Base-by-base conservation (phyloP, 2,329 filamentous ascomycete genomes). In the Corinectria fuckeliana region DNA sequence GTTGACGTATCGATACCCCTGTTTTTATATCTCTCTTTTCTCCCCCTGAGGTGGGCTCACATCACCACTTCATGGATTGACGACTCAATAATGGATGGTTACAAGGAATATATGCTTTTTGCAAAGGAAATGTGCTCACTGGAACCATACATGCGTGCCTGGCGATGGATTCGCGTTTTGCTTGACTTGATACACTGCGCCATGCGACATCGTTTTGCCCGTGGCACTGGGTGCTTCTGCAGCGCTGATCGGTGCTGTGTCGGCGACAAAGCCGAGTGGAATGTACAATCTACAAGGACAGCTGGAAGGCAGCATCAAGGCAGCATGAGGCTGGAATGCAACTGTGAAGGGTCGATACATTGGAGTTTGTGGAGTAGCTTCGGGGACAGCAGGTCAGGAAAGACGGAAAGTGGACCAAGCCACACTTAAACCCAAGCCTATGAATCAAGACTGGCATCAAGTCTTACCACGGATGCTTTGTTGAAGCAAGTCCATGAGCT, bases 1-100 rank as follows among this genome's bases (percentile, higher is more conserved):
- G 64, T 71, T 71, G 67, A 69, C 59, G 57, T 63, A 70, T 68
- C 67, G 69, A 71, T 71, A 71, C 69, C 69, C 69, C 66, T 71
- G 64, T 66, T 67, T 66, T 62, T 64, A 58, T 63, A 25, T 68
- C 39, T 63, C 48, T 52, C 36, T 56, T 26, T 48, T 67, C 57
- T 54, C 51, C 28, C 42, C 39, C 36, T 56, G 51, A 49, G 56
- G 38, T 52, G 52, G 41, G 36, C 49, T 50, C 52, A 57, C 21
- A n/a, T 50, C 44, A 42, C 49, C 45, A 38, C 23, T 42, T 54
- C 44, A 61, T 53, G 61, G 50, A 44, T 63, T 63, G 39, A 57
- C 39, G 57, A 62, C 56, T 51, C 50, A 49, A 53, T 56, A 60
- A 60, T 62, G 51, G 51, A 62, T 49, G 52, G 60, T 45, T 49